Evolutionary conservation across 1,284 basidiomycete genomes (phyloP).

Genomic region (Cronartium quercuum): DNA sequence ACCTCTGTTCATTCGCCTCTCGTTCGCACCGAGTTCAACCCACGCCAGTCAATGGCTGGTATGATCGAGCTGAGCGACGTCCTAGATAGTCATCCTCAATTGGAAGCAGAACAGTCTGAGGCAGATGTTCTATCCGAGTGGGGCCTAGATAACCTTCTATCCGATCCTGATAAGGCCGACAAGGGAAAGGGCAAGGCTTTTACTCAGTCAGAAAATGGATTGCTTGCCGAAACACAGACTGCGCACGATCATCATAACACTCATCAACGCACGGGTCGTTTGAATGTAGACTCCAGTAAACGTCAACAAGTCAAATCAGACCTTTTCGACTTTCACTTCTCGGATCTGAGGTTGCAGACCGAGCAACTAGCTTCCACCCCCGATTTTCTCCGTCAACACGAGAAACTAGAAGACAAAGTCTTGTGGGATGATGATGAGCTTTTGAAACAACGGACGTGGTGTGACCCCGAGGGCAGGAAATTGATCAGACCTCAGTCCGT

Average conservation of each 20-base stretch:
- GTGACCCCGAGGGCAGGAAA: slow-evolving; percentile 28
- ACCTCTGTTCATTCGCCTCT: not conserved
- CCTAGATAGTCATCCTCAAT: not conserved
- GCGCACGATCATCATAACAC: not conserved
- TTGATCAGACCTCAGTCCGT: slow-evolving; percentile 28
- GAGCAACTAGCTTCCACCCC: not conserved
- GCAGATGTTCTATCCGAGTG: slow-evolving; percentile 19
- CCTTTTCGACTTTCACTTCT: slow-evolving; percentile 35
- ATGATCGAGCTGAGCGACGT: not conserved
- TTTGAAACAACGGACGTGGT: slow-evolving; percentile 11
- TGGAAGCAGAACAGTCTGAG: not conserved
- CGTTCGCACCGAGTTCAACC: not conserved
- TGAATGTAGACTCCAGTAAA: not conserved
- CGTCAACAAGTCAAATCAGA: slow-evolving; percentile 29
- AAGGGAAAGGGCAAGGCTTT: not conserved
- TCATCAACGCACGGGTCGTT: not conserved
- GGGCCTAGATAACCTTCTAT: slow-evolving; percentile 31
- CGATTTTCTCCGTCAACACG: slow-evolving; percentile 1
- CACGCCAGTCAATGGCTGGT: not conserved
- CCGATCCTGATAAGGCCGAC: not conserved
- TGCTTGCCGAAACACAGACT: not conserved
- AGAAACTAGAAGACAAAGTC: not conserved
- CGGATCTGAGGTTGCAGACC: slow-evolving; percentile 13
- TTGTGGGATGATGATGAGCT: slow-evolving; percentile 32
- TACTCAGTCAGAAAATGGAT: not conserved